Evolutionary conservation across 164 flowering plant genomes (phyloP).

Genomic region (Vitis cinerea): DNA sequence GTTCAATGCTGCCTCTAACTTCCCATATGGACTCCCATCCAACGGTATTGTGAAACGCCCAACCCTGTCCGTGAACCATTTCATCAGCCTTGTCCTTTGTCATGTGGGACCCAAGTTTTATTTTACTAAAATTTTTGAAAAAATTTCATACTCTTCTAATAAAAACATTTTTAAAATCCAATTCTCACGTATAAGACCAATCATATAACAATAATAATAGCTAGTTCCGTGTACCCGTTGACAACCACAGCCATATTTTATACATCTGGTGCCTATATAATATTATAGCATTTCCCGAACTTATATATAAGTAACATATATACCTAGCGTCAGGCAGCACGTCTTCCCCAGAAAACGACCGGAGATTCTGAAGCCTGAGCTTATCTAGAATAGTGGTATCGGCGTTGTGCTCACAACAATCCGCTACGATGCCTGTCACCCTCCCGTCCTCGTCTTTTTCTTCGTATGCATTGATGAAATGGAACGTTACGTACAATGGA

Average conservation of each 20-base stretch:
- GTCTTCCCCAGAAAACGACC: slow-evolving; percentile 59
- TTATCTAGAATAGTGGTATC: slow-evolving; percentile 70
- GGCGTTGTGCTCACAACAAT: slow-evolving; percentile 92
- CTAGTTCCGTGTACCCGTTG: neutral
- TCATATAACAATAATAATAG: too few species aligned
- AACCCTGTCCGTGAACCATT: slow-evolving; percentile 47
- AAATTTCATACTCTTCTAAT: too few species aligned
- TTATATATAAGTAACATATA: neutral
- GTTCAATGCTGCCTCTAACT: slow-evolving; percentile 74
- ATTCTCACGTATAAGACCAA: too few species aligned
- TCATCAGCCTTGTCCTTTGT: neutral
- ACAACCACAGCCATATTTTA: neutral
- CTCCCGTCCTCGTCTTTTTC: slow-evolving; percentile 81
- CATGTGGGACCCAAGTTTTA: too few species aligned
- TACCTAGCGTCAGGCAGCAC: slow-evolving; percentile 90
- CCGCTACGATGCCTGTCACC: slow-evolving; percentile 63
- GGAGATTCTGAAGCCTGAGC: slow-evolving; percentile 67
- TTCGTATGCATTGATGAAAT: slow-evolving; percentile 93
- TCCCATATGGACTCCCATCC: slow-evolving; percentile 81
- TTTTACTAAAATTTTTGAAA: too few species aligned
- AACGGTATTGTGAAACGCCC: slow-evolving; percentile 84
- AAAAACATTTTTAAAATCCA: too few species aligned
- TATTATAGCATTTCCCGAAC: too few species aligned
- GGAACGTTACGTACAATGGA: slow-evolving; percentile 85
- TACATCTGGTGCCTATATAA: neutral